phyloP scores from a whole-genome alignment of 306 rosid species.

The Prosopis cineraria region DNA sequence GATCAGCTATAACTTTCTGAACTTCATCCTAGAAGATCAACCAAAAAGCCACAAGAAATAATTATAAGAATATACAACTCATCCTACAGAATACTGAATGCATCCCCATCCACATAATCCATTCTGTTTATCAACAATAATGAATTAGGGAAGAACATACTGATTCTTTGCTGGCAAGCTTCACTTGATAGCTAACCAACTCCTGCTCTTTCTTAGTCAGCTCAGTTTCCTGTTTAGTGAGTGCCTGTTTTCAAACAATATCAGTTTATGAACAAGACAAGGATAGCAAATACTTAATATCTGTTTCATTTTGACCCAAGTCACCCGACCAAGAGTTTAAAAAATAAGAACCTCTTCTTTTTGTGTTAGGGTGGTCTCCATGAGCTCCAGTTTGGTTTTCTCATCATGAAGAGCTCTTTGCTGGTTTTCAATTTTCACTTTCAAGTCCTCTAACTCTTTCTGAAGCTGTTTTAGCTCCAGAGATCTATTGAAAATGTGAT shows the following conservation, averaged over 20 bases:
- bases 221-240: conserved; percentile 53
- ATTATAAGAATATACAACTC: not conserved
- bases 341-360: conserved; percentile 70
- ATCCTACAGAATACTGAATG: not conserved
- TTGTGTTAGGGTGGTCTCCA: conserved; percentile 52
- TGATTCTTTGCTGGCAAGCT: conserved; percentile 68
- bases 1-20: conserved; percentile 61
- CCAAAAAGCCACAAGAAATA: conserved; percentile 24
- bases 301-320: conserved; percentile 31
- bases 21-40: conserved; percentile 66
- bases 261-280: conserved; percentile 35
- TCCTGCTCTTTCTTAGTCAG: conserved; percentile 75
- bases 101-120: not conserved
- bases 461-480: conserved; percentile 71
- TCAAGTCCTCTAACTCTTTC: conserved; percentile 70
- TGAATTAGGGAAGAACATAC: conserved; percentile 49
- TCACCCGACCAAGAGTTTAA: conserved; percentile 26
- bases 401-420: conserved; percentile 56
- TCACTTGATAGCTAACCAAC: conserved; percentile 61
- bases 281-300: conserved; percentile 20
- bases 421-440: conserved; percentile 56
- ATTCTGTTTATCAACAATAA: conserved; percentile 18
- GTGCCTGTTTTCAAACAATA: conserved; percentile 52
- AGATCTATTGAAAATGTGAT: conserved; percentile 59
- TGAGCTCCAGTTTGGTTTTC: conserved; percentile 63